Conservation (phyloP, 768 basidiomycete species). For the Austroboletus eburneus region DNA sequence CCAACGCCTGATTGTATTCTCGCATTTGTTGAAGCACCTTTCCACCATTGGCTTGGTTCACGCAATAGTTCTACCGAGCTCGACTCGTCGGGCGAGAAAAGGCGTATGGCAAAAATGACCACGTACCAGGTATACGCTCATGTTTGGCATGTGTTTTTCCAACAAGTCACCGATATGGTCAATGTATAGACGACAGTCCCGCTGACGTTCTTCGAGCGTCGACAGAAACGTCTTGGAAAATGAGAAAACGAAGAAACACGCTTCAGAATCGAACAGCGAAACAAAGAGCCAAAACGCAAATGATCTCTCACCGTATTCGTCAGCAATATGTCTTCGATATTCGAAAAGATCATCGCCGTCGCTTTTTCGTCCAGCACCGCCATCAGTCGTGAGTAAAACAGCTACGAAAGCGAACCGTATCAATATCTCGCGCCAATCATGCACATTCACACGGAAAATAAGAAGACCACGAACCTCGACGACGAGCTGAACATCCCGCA, state of each 20-base stretch:
- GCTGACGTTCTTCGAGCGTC: conserved; percentile 87
- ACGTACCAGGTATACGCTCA: conserved; percentile 75
- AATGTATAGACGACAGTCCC: conserved; percentile 86
- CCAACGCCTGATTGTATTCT: conserved; percentile 61
- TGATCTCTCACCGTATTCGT: conserved; percentile 67
- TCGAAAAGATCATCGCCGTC: conserved; percentile 81
- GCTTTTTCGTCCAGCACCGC: conserved; percentile 71
- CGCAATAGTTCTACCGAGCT: conserved; percentile 69
- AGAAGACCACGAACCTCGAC: conserved; percentile 61
- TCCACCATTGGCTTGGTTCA: conserved; percentile 79
- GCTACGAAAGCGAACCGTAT: conserved; percentile 36
- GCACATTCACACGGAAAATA: background rate
- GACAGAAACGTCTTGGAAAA: conserved; percentile 68
- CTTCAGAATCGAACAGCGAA: background rate
- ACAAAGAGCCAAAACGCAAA: background rate
- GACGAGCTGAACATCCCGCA: conserved; percentile 86
- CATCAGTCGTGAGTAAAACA: conserved; percentile 82
- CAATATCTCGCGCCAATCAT: no score
- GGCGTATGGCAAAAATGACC: background rate
- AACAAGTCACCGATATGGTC: conserved; percentile 87
- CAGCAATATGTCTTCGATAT: conserved; percentile 88
- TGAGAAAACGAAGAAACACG: no score
- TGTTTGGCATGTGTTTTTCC: conserved; percentile 65
- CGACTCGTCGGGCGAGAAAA: background rate
- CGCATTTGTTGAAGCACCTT: conserved; percentile 72